Conservation (phyloP, 1,284 basidiomycete species). For the Trichosporon faecale region DNA sequence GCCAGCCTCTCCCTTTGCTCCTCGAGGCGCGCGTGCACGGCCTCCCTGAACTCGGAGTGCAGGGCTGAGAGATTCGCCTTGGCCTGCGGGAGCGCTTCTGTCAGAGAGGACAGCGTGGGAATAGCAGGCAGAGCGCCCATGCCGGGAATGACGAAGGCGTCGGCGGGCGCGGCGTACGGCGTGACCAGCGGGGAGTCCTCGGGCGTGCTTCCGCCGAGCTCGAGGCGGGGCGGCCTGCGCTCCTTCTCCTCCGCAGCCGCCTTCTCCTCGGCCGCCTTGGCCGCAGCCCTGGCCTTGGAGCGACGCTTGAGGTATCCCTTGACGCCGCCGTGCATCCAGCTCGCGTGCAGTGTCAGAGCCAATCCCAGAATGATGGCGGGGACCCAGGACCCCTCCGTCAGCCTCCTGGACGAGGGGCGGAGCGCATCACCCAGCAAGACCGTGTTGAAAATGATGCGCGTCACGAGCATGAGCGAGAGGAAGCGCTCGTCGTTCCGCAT, state of each 20-base stretch:
- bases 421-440: conserved; percentile 52
- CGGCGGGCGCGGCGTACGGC: conserved; percentile 39
- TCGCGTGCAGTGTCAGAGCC: conserved; percentile 58
- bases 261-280: not conserved
- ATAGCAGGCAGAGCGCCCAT: conserved; percentile 22
- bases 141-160: conserved; percentile 28
- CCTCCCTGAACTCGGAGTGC: conserved; percentile 35
- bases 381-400: conserved; percentile 48
- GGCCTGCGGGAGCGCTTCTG: conserved; percentile 25
- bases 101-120: conserved; percentile 24
- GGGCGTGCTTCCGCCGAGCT: conserved; percentile 28
- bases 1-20: conserved; percentile 39
- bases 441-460: conserved; percentile 59
- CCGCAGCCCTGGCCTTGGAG: conserved; percentile 9
- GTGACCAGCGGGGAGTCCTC: conserved; percentile 47
- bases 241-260: not conserved
- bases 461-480: conserved; percentile 57
- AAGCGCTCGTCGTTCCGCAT: conserved; percentile 59
- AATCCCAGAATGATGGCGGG: conserved; percentile 54
- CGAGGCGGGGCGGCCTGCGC: conserved; percentile 8
- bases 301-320: conserved; percentile 56
- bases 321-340: conserved; percentile 60
- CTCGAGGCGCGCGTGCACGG: conserved; percentile 40
- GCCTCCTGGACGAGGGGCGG: conserved; percentile 43
- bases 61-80: conserved; percentile 22